phyloP scores from a whole-genome alignment of 1,284 basidiomycete genomes.

The Melampsora larici-populina region DNA sequence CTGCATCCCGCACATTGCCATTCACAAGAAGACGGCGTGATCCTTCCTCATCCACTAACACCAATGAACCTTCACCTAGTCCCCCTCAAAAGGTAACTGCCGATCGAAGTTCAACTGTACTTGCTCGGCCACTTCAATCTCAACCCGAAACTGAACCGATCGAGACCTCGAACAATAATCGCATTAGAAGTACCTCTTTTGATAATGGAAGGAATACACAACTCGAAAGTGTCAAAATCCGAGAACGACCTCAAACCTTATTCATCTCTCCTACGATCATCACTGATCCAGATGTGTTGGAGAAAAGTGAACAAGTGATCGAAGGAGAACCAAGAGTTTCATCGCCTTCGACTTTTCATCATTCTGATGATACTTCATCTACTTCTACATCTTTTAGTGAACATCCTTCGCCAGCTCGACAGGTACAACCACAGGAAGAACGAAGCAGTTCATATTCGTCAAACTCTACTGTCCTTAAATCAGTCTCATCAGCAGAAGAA shows the following conservation, averaged over 20 bases:
- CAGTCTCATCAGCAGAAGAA: too few species aligned
- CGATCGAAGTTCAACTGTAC: slow-evolving; percentile 10
- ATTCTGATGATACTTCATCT: neutral
- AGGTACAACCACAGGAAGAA: too few species aligned
- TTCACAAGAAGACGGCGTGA: slow-evolving; percentile 2
- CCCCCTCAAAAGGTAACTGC: slow-evolving; percentile 12
- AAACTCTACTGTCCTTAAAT: too few species aligned
- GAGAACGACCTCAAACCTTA: too few species aligned
- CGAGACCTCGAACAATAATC: neutral
- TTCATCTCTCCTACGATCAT: too few species aligned
- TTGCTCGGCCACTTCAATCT: neutral
- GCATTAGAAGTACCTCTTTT: slow-evolving; percentile 30
- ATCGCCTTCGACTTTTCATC: neutral
- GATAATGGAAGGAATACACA: slow-evolving; percentile 2
- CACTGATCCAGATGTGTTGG: too few species aligned
- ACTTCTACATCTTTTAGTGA: neutral
- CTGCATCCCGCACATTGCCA: slow-evolving; percentile 33
- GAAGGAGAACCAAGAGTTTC: neutral
- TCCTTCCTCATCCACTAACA: slow-evolving; percentile 8
- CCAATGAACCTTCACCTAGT: slow-evolving; percentile 10
- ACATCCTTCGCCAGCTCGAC: too few species aligned
- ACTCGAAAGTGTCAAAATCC: too few species aligned
- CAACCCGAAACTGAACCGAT: neutral
- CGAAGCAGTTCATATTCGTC: too few species aligned
- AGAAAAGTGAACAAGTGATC: too few species aligned